A percentile compares a stretch with the other conserved stretches of the same genome.
phyloP scores from a whole-genome alignment of 129 eudicot genomes.

The Arctium minus region DNA sequence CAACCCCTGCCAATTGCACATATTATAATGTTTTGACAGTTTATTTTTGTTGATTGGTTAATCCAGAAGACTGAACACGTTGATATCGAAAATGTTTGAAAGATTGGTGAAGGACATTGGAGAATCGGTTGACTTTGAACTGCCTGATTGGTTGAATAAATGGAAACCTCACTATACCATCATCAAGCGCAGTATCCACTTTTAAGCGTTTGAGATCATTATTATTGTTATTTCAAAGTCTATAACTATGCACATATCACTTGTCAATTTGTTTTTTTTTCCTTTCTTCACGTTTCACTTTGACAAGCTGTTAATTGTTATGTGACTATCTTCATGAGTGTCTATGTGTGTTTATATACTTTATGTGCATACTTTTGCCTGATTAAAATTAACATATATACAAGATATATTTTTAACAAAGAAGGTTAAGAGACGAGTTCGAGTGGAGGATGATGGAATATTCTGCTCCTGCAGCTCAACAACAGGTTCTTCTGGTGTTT shows the following conservation, averaged over 20 bases:
- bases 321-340: neutral
- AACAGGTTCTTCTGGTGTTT: slow-evolving; percentile 62
- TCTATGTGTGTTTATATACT: neutral
- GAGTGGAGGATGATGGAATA: slow-evolving; percentile 91
- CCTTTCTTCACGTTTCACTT: neutral
- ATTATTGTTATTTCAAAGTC: too few species aligned
- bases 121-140: slow-evolving; percentile 72
- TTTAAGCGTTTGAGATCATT: neutral
- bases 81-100: too few species aligned
- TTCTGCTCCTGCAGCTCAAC: slow-evolving; percentile 84
- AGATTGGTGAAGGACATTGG: too few species aligned
- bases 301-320: neutral
- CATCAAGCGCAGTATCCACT: slow-evolving; percentile 93
- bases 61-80: too few species aligned
- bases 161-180: slow-evolving; percentile 49
- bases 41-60: too few species aligned
- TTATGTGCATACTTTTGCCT: neutral
- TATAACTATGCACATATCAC: too few species aligned
- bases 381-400: slow-evolving; percentile 51
- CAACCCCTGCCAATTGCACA: too few species aligned
- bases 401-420: too few species aligned
- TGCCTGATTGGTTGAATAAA: slow-evolving; percentile 69
- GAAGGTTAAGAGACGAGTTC: too few species aligned
- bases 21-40: too few species aligned
- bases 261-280: neutral